These are phyloP conservation scores for Xylaria grammica DNA, from an alignment of 495 filamentous ascomycete species.

Conservation along the genomic window DNA sequence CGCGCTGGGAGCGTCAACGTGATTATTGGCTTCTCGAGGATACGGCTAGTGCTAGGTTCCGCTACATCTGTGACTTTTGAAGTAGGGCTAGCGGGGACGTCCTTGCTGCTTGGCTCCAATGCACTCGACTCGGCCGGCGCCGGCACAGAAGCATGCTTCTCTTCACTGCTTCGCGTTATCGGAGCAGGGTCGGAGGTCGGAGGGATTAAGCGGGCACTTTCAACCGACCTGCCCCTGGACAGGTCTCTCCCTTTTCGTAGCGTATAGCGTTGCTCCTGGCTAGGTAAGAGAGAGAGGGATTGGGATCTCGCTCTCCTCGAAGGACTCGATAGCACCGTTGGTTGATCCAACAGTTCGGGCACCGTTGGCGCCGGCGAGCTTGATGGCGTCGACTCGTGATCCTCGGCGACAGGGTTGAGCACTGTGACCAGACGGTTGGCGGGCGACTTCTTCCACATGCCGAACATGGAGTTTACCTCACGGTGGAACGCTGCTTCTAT, in stretches of 20 bases:
- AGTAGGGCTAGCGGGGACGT: neutral
- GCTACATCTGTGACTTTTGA: neutral
- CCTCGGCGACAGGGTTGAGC: slow-evolving; percentile 33
- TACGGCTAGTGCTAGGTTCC: neutral
- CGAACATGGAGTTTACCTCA: slow-evolving; percentile 5
- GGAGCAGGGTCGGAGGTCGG: neutral
- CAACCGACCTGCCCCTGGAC: neutral
- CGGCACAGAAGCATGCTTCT: neutral
- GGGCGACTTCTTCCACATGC: slow-evolving; percentile 19
- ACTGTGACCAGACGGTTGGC: slow-evolving; percentile 25
- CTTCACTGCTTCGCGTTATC: neutral
- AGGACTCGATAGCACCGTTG: neutral
- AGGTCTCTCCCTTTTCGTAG: neutral
- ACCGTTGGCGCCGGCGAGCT: slow-evolving; percentile 20
- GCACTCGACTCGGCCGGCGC: neutral
- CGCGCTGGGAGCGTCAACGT: slow-evolving; percentile 26
- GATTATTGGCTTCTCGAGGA: slow-evolving; percentile 14
- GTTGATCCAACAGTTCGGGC: neutral
- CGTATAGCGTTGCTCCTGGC: slow-evolving; percentile 15
- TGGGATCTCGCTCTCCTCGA: slow-evolving; percentile 11
- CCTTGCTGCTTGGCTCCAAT: neutral
- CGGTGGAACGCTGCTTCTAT: slow-evolving; percentile 14
- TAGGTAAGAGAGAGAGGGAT: slow-evolving; percentile 1
- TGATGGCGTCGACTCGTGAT: slow-evolving; percentile 36
- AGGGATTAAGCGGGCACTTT: neutral